Base-by-base conservation (phyloP, 2,329 filamentous ascomycete species). In the Plectosphaerella sp. region DNA sequence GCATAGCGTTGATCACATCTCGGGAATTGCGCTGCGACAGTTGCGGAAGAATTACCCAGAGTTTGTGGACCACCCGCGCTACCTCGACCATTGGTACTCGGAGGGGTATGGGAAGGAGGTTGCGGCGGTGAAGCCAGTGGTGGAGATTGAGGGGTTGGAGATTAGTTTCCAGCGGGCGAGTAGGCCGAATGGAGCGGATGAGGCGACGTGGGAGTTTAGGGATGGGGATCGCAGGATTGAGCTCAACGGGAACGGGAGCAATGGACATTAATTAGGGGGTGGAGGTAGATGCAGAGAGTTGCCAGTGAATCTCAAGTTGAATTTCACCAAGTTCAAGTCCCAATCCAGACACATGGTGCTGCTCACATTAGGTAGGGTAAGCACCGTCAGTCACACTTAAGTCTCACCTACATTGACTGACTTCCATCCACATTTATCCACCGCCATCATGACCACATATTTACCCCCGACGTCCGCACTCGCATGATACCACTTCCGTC, bases 1-100 rank as follows among this genome's bases (percentile, higher is more conserved):
- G 47, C 78, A 87, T 60, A 86, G 81, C 55, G 83, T 87, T 2
- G 84, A 87, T 52, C 80, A 84, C 45, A 83, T 87, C 37, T 83
- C 82, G 1, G 79, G 78, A 45, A 76, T 78, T 2, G 82, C 81
- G 8, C 63, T 87, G 57, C 74, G 72, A 52, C 74, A 73, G 25
- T 77, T 86, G 78, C 72, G 75, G 51, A 62, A 66, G 39, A 70
- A 72, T 8, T 78, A 77, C 59, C 79, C 80, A 1, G 74, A 79
- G 24, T 64, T 86, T n/a, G 82, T 84, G 54, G 68, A 70, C 25
- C 64, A 74, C 24, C 64, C 63, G 7, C 66, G 73, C 46, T 71
- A 78, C 57, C 67, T 79, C 52, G 75, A 80, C 60, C 72, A 69
- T 55, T 80, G 76, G 72, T 73, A 73, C 58, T 69, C 74, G 8